A percentile compares a stretch with the other conserved stretches of the same genome.
These are phyloP conservation scores for Trebouxia sp. DNA, from an alignment of 139 green algal species.

Conservation along the genomic window DNA sequence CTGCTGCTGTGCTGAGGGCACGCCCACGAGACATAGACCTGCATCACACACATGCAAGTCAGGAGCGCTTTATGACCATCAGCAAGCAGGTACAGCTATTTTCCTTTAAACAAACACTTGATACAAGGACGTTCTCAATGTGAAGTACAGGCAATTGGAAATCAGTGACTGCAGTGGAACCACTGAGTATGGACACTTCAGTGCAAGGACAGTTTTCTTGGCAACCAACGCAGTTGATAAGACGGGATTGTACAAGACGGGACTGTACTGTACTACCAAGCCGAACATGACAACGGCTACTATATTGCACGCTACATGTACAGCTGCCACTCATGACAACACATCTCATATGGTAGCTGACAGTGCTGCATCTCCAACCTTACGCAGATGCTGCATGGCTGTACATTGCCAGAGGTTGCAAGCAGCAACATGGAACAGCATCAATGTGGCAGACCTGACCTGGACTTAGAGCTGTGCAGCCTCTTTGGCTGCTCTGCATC, in stretches of 20 bases:
- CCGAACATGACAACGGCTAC: too few relatives aligned
- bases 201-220: too few relatives aligned
- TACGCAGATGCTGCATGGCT: not conserved
- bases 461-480: constrained; percentile 81
- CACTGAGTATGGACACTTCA: too few relatives aligned
- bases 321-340: too few relatives aligned
- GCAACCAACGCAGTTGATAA: not conserved
- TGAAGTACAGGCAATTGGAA: too few relatives aligned
- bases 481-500: constrained; percentile 70
- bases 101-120: not conserved
- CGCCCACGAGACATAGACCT: constrained; percentile 84
- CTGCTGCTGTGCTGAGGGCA: constrained; percentile 58
- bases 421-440: not conserved
- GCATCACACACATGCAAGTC: not conserved
- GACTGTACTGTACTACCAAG: too few relatives aligned
- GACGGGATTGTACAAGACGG: not conserved
- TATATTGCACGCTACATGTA: too few relatives aligned
- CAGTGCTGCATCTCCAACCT: too few relatives aligned
- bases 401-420: not conserved
- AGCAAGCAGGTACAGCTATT: not conserved
- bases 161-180: not conserved
- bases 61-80: not conserved
- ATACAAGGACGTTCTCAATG: not conserved
- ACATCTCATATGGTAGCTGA: too few relatives aligned
- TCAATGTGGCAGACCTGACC: constrained; percentile 30